Base-by-base conservation (phyloP, 768 basidiomycete genomes). In the Piloderma croceum region DNA sequence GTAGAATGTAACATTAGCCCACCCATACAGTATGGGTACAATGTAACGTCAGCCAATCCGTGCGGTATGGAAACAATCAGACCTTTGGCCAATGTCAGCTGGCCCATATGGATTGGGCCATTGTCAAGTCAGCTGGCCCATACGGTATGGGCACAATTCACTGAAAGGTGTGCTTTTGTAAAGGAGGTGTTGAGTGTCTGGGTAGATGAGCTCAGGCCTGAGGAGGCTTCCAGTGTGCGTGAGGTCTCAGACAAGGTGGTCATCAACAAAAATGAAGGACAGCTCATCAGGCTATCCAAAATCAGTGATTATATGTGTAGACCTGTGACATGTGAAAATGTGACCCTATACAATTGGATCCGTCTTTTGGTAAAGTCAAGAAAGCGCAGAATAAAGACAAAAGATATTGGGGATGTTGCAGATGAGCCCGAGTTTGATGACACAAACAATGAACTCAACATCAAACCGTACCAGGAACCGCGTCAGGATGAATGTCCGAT, bases 251-350 rank as follows among this genome's bases (percentile, higher is more conserved):
- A 36, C 12, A 20, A 42, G 22, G 44, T 41, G 2, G 19, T 39
- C 4, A n/a, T 63, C 0, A 40, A 50, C n/a, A 46, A 39, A 20
- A 31, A 42, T 5, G 38, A 53, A 17, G 53, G 46, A 1, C 15
- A 41, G 2, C 38, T 58, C 7, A 39, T 57, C 27, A 50, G 52
- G 0, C 38, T 56, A 11, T 61, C 60, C 5, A 43, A 44, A 25
- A 48, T 63, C 0, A 46, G 59, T 47, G 63, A 69, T 39, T 67
- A 69, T 41, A 58, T 56, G 3, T 59, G 56, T 39, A 9, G 60
- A 7, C 46, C 57, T 2, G 10, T 20, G 3, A 41, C 33, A 12
- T 49, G 54, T 34, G 35, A 47, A 11, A 6, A 44, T 17, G 29
- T 61, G 23, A 37, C 24, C 10, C 20, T 64, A 5, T 62, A 64